These are phyloP conservation scores for Fraxinus paxiana DNA, from an alignment of 305 asterid species.

Conservation along the genomic window DNA sequence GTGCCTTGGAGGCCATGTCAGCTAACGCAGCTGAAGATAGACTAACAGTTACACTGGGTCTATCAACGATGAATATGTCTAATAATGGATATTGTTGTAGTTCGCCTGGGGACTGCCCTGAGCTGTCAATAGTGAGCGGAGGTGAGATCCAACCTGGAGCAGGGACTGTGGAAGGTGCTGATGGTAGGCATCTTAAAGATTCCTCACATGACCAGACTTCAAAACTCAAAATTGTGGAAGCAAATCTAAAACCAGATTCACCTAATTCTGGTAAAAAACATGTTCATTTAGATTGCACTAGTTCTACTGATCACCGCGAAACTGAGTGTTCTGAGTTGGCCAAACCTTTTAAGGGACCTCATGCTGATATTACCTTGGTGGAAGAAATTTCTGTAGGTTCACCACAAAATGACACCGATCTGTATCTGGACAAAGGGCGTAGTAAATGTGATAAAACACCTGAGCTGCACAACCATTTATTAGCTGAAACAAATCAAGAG, in stretches of 20 bases:
- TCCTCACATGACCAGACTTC: constrained; percentile 30
- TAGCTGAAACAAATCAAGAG: constrained; percentile 36
- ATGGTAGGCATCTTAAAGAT: constrained; percentile 24
- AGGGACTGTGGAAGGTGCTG: constrained; percentile 34
- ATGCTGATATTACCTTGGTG: constrained; percentile 28
- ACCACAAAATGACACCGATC: constrained; percentile 25
- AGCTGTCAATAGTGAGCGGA: constrained; percentile 34
- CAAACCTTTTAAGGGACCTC: constrained; percentile 31
- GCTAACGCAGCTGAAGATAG: constrained; percentile 77
- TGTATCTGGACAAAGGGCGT: constrained; percentile 28
- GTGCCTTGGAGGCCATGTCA: constrained; percentile 96
- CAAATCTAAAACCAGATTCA: constrained; percentile 29
- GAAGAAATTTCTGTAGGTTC: constrained; percentile 34
- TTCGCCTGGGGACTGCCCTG: constrained; percentile 23
- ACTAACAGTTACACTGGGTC: constrained; percentile 41
- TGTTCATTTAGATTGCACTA: constrained; percentile 23
- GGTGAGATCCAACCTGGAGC: constrained; percentile 35
- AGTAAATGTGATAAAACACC: constrained; percentile 34
- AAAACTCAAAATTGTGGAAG: constrained; percentile 26
- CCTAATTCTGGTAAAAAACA: constrained; percentile 23
- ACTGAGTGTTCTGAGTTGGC: constrained; percentile 29
- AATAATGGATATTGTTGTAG: constrained; percentile 32
- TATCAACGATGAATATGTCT: constrained; percentile 35
- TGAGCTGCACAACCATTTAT: constrained; percentile 25
- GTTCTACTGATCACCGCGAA: constrained; percentile 32